Evolutionary conservation across 345 rosid genomes (phyloP).

Genomic region (Luvunga scandens): DNA sequence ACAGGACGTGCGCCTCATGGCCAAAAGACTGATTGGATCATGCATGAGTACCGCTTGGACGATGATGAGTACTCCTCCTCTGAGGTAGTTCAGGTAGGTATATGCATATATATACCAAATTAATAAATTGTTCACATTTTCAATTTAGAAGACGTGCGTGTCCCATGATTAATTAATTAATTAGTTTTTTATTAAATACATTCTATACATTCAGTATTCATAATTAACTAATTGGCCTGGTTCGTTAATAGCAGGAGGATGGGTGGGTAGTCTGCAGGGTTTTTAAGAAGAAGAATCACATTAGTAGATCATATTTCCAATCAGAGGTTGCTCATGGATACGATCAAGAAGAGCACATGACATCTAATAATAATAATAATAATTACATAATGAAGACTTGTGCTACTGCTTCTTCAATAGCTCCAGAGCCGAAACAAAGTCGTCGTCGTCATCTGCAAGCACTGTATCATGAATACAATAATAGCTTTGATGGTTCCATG

Average conservation of each 20-base stretch:
- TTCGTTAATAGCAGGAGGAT: constrained; percentile 49
- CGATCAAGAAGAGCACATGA: constrained; percentile 32
- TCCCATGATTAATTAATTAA: neutral
- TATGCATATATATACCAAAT: too few species aligned
- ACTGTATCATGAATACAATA: constrained; percentile 19
- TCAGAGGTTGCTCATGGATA: constrained; percentile 30
- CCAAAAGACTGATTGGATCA: constrained; percentile 96
- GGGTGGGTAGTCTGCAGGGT: constrained; percentile 74
- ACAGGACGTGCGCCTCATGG: constrained; percentile 99
- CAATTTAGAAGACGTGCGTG: neutral
- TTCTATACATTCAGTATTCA: neutral
- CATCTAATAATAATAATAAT: neutral
- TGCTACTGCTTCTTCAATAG: constrained; percentile 17
- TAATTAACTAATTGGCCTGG: neutral
- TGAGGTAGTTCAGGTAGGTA: constrained; percentile 60
- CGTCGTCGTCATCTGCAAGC: constrained; percentile 21
- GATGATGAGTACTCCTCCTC: constrained; percentile 43
- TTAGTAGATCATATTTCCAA: constrained; percentile 41
- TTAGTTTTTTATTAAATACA: neutral
- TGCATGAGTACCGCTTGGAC: constrained; percentile 96
- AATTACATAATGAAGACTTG: constrained; percentile 17
- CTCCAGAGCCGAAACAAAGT: constrained; percentile 26
- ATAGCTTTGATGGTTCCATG: constrained; percentile 44
- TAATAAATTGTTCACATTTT: neutral
- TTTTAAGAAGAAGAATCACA: constrained; percentile 73